Percentiles rank a stretch among this genome's conserved stretches.
Conservation (phyloP, 441 rosid genomes). For the Biscutella auriculata region DNA sequence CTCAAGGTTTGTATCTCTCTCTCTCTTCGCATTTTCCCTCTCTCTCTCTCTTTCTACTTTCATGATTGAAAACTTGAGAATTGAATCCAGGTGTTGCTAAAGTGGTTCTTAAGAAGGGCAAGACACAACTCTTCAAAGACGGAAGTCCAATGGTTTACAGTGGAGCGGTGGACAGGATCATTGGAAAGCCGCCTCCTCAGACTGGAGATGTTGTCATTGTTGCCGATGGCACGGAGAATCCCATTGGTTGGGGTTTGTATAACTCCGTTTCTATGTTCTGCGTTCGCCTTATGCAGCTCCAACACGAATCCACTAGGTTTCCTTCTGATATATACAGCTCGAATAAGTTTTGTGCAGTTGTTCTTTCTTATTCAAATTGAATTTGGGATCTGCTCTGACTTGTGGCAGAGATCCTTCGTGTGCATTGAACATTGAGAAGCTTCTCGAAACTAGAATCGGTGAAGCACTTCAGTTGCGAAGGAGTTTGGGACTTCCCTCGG, state of each 20-base stretch:
- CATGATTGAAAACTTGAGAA: neutral
- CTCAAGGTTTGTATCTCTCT: conserved; percentile 27
- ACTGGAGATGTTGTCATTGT: conserved; percentile 83
- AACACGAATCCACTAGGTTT: conserved; percentile 64
- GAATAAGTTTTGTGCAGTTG: neutral
- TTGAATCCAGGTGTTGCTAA: conserved; percentile 45
- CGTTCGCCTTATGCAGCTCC: conserved; percentile 86
- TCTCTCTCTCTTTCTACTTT: neutral
- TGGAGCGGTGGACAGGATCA: conserved; percentile 81
- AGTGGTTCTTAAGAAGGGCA: conserved; percentile 85
- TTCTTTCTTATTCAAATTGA: neutral
- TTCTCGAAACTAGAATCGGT: conserved; percentile 50
- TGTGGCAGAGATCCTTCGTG: conserved; percentile 59
- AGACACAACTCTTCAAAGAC: conserved; percentile 68
- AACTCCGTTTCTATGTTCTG: conserved; percentile 83
- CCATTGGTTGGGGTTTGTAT: conserved; percentile 81
- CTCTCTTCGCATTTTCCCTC: neutral
- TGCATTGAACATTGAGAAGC: conserved; percentile 63
- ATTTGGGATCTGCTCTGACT: neutral
- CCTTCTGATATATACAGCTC: neutral
- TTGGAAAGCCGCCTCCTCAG: conserved; percentile 73
- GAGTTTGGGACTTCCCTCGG: conserved; percentile 63
- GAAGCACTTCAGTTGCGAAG: conserved; percentile 50
- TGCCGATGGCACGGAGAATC: conserved; percentile 71
- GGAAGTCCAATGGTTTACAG: conserved; percentile 91